Base-by-base conservation (phyloP, 225 moss, liverwort and hornwort genomes). In the Antitrichia curtipendula region DNA sequence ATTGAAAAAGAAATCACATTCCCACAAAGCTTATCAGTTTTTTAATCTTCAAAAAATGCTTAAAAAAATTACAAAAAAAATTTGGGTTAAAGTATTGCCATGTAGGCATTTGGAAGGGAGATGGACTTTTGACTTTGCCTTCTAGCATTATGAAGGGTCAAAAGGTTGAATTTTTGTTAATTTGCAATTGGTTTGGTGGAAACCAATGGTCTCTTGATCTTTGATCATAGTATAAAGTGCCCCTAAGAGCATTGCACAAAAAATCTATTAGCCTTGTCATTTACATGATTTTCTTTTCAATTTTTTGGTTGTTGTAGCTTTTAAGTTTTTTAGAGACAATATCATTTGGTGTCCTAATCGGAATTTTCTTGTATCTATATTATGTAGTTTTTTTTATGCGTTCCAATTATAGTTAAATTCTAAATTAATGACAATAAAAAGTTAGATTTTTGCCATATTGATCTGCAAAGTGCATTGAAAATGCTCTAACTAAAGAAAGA, bases 121-220 rank as follows among this genome's bases (percentile, higher is more conserved):
- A 11, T 45, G 25, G 25, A 25, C 8, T 70, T 70, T 41, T 1
- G 18, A 45, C 28, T 17, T 72, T 47, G 18, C 18, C 10, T 47
- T 31, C 0, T 29, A 18, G 10, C 49, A 49, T 4, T 29, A 1
- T 31, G 4, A 47, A 18, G 7, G 7, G 0, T 47, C 4, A 17
- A 47, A 7, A 47, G 10, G 6, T 2, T 1, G 0, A 45, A 16
- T 29, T 29, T 5, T 29, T 28, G 6, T 0, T 25, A 2, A 19
- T 13, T 25, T 12, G 43, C 31, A 29, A 73, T 27, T 1, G 8
- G 2, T 47, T 47, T 29, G 17, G 17, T 72, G 18, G 29, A 18
- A 72, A 29, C 29, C 2, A 3, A 17, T 0, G 1, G 0, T 10
- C 4, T 66, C 7, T 38, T 2, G 2, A n/a, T 15, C 1, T 66